A percentile compares a stretch with the other conserved stretches of the same genome.
Conservation (phyloP, 441 rosid genomes). For the Aquilaria agallochum region DNA sequence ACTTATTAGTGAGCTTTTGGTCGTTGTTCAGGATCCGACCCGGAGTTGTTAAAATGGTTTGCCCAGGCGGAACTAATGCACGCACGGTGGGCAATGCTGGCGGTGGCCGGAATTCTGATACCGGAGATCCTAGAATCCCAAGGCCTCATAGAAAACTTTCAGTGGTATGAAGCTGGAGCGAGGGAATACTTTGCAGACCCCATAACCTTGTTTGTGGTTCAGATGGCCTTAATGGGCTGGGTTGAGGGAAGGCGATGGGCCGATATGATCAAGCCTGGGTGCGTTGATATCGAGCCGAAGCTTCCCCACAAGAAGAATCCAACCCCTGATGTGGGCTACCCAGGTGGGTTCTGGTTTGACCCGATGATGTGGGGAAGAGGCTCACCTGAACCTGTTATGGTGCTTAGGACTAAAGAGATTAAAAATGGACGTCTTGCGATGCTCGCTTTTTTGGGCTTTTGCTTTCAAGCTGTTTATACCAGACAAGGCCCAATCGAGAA, state of each 20-base stretch:
- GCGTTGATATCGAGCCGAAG: slow-evolving; percentile 65
- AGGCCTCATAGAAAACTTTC: slow-evolving; percentile 66
- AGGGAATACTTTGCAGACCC: slow-evolving; percentile 82
- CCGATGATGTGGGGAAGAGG: slow-evolving; percentile 93
- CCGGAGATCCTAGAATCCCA: slow-evolving; percentile 77
- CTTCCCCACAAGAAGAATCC: slow-evolving; percentile 71
- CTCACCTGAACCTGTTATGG: slow-evolving; percentile 93
- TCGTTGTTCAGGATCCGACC: slow-evolving; percentile 65
- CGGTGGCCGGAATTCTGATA: slow-evolving; percentile 69
- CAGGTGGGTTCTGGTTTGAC: slow-evolving; percentile 92
- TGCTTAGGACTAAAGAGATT: slow-evolving; percentile 85
- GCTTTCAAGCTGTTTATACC: slow-evolving; percentile 78
- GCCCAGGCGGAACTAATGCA: slow-evolving; percentile 93
- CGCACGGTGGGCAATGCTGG: slow-evolving; percentile 95
- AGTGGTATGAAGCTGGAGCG: slow-evolving; percentile 84
- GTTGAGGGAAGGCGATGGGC: slow-evolving; percentile 95
- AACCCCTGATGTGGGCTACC: slow-evolving; percentile 79
- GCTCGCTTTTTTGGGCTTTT: slow-evolving; percentile 89
- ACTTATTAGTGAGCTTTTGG: neutral
- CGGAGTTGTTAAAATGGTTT: slow-evolving; percentile 77
- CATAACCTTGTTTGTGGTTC: slow-evolving; percentile 60
- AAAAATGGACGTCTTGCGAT: slow-evolving; percentile 90
- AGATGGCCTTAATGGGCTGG: slow-evolving; percentile 87
- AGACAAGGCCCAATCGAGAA: slow-evolving; percentile 74
- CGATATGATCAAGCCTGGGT: slow-evolving; percentile 77